A percentile compares a stretch with the other conserved stretches of the same genome.
These are phyloP conservation scores for Fusarium guadeloupense DNA, from an alignment of 2,329 filamentous ascomycete species.

Conservation along the genomic window DNA sequence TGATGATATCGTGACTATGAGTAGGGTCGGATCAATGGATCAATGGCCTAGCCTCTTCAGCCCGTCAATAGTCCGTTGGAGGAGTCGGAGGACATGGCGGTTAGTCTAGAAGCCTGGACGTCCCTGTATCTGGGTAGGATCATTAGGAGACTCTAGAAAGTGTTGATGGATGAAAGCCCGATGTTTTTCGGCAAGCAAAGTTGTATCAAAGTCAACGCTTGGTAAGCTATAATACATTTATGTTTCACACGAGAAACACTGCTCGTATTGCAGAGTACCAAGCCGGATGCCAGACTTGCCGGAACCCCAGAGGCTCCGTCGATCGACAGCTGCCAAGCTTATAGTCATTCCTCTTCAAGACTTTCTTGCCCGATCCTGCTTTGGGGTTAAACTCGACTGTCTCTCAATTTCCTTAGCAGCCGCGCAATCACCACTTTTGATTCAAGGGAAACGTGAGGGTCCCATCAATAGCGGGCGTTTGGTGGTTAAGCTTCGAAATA, in stretches of 20 bases:
- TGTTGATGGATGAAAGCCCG: conserved; percentile 2
- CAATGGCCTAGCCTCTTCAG: background rate
- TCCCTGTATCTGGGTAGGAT: background rate
- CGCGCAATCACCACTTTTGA: conserved; percentile 7
- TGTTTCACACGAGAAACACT: conserved; percentile 4
- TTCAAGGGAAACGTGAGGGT: background rate
- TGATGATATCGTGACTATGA: background rate
- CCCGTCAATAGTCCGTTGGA: background rate
- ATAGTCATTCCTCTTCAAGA: conserved; percentile 15
- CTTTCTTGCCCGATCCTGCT: conserved; percentile 8
- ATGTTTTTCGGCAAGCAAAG: conserved; percentile 19
- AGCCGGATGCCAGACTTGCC: conserved; percentile 38
- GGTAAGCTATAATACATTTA: conserved; percentile 8
- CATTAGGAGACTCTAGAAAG: background rate
- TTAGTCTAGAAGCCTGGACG: background rate
- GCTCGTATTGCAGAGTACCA: conserved; percentile 18
- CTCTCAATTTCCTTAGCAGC: background rate
- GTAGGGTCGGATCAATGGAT: background rate
- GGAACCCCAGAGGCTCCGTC: background rate
- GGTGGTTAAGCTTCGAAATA: conserved; percentile 40
- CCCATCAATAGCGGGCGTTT: conserved; percentile 1
- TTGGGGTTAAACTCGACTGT: background rate
- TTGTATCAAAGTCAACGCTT: background rate
- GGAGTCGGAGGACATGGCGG: background rate
- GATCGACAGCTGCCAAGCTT: conserved; percentile 36